Base-by-base conservation (phyloP, 106 monocot genomes). In the Chionographis japonica region DNA sequence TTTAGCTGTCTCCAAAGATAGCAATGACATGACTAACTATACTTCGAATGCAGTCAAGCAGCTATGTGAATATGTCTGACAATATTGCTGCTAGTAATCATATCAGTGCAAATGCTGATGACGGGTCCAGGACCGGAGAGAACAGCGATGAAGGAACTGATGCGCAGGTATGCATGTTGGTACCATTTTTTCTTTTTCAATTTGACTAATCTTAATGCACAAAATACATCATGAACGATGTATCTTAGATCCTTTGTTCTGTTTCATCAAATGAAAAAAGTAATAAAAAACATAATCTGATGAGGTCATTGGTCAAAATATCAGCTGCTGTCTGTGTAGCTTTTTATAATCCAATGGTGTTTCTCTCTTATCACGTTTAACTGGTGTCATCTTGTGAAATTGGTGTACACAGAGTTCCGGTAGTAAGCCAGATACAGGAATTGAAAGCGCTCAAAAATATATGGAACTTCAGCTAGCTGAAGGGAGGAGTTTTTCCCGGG, bases 31-130 rank as follows among this genome's bases (percentile, higher is more conserved):
- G 20, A 37, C n/a, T 54, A 51, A 50, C 41, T 36, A 16, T 6
- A 55, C 40, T 56, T 46, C 71, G 63, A 12, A 17, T 90, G 75
- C 88, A 94, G 94, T 80, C 77, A 71, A 82, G 40, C 42, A 81
- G 76, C 65, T 71, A 40, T 66, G 62, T 56, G 8, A 77, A 80
- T 78, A 82, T 67, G 12, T 88, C 84, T 42, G 85, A 85, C 46
- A 84, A 91, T 42, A 85, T 78, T 78, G 81, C 69, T 67, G 83
- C 76, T 12, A 86, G 83, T 73, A 94, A 94, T 68, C 80, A 79
- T 55, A 66, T 83, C 49, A 80, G 84, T 80, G 73, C 58, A 55
- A 77, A 81, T 80, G 77, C 51, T 78, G 79, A 68, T 36, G 74
- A 72, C 62, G 53, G 37, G 20, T 82, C 87, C 53, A 79, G 70